Conservation (phyloP, 306 rosid genomes). For the Prinsepia uniflora region DNA sequence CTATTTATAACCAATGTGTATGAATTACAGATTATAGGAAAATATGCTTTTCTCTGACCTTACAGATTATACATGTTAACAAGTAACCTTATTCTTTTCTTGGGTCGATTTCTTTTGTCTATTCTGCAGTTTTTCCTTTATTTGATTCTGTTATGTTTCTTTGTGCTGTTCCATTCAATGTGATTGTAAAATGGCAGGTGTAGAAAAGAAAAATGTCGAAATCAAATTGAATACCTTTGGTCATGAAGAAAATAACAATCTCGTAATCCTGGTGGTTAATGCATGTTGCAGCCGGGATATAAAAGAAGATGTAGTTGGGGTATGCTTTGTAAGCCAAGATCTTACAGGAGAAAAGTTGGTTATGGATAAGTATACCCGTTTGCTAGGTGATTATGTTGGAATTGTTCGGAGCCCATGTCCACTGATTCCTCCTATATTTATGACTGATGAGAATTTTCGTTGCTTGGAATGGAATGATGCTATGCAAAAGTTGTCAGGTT, state of each 20-base stretch:
- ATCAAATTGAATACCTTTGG: conserved; percentile 39
- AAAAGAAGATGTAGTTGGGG: conserved; percentile 36
- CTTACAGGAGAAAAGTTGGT: conserved; percentile 32
- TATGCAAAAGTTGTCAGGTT: conserved; percentile 41
- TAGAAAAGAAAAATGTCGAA: conserved; percentile 37
- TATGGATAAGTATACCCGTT: conserved; percentile 38
- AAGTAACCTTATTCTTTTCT: neutral
- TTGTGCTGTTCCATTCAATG: neutral
- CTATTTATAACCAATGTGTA: neutral
- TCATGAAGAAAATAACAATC: conserved; percentile 20
- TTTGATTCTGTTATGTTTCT: neutral
- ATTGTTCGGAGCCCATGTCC: conserved; percentile 41
- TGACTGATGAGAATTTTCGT: conserved; percentile 36
- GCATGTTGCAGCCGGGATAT: conserved; percentile 43
- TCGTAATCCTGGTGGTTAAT: conserved; percentile 37
- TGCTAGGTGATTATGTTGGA: conserved; percentile 46
- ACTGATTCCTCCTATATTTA: conserved; percentile 44
- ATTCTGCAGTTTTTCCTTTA: neutral
- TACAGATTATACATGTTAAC: neutral
- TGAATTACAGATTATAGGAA: neutral
- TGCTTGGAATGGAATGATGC: conserved; percentile 47
- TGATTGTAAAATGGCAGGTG: conserved; percentile 25
- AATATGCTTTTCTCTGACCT: neutral
- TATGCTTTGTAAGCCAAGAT: conserved; percentile 40
- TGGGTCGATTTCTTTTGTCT: neutral